A percentile compares a stretch with the other conserved stretches of the same genome.
Evolutionary conservation across 2,329 filamentous ascomycete genomes (phyloP).

Genomic region (Huntiella decipiens): DNA sequence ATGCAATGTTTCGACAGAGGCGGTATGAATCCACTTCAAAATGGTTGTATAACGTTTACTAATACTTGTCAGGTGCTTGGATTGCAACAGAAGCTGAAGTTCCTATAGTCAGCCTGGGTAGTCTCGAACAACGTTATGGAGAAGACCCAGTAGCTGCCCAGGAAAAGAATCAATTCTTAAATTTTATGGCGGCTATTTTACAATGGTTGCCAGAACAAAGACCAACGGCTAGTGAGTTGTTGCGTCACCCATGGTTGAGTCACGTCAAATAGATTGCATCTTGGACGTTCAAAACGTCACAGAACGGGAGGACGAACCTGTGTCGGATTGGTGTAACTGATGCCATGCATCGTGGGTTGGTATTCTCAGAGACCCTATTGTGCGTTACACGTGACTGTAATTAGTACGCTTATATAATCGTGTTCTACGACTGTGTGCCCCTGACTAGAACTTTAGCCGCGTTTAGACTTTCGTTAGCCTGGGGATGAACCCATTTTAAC

Average conservation of each 20-base stretch:
- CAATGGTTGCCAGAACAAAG: slow-evolving; percentile 10
- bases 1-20: slow-evolving; percentile 9
- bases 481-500: too few species aligned
- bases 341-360: background rate
- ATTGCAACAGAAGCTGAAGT: slow-evolving; percentile 9
- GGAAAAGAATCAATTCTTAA: slow-evolving; percentile 5
- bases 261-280: background rate
- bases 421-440: background rate
- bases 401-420: background rate
- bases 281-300: background rate
- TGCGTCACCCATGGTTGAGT: slow-evolving; percentile 7
- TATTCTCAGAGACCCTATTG: background rate
- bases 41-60: background rate
- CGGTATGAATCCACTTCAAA: background rate
- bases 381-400: background rate
- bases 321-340: background rate
- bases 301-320: too few species aligned
- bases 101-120: slow-evolving; percentile 6
- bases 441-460: too few species aligned
- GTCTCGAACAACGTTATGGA: slow-evolving; percentile 5
- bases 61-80: slow-evolving; percentile 3
- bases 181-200: slow-evolving; percentile 6
- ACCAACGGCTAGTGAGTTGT: slow-evolving; percentile 4
- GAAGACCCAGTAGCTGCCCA: background rate
- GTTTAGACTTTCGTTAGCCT: too few species aligned